Percentiles rank a stretch among this genome's conserved stretches.
phyloP scores from a whole-genome alignment of 345 rosid species.

The Linum trigynum region DNA sequence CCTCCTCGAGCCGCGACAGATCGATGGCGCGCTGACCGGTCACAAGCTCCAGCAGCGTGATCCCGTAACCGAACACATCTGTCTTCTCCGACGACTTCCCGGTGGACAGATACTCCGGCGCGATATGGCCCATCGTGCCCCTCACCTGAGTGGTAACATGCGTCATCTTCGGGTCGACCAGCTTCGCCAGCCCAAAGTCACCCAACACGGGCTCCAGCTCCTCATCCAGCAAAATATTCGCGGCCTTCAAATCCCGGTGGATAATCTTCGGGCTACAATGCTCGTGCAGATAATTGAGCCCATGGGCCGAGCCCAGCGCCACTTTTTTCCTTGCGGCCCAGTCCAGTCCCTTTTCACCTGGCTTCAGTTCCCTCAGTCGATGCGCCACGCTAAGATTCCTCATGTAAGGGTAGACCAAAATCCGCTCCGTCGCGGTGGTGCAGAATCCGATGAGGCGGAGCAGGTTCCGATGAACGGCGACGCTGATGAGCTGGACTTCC shows the following conservation, averaged over 20 bases:
- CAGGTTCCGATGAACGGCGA: conserved; percentile 79
- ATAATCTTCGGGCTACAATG: conserved; percentile 80
- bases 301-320: conserved; percentile 78
- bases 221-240: conserved; percentile 73
- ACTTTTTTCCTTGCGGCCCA: conserved; percentile 76
- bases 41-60: conserved; percentile 80
- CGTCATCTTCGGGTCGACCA: conserved; percentile 53
- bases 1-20: conserved; percentile 75
- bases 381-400: conserved; percentile 74
- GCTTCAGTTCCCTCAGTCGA: conserved; percentile 66
- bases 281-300: conserved; percentile 79
- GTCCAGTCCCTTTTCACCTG: conserved; percentile 64
- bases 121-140: conserved; percentile 92
- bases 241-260: conserved; percentile 87
- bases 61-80: conserved; percentile 85
- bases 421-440: conserved; percentile 62
- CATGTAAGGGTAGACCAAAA: conserved; percentile 91
- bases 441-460: conserved; percentile 72
- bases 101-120: conserved; percentile 81
- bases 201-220: conserved; percentile 78
- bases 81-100: conserved; percentile 85
- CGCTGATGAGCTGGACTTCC: conserved; percentile 76
- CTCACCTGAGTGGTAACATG: conserved; percentile 85
- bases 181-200: conserved; percentile 74
- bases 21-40: conserved; percentile 90